phyloP scores from a whole-genome alignment of 768 basidiomycete species.

The Phanerochaete sordida region DNA sequence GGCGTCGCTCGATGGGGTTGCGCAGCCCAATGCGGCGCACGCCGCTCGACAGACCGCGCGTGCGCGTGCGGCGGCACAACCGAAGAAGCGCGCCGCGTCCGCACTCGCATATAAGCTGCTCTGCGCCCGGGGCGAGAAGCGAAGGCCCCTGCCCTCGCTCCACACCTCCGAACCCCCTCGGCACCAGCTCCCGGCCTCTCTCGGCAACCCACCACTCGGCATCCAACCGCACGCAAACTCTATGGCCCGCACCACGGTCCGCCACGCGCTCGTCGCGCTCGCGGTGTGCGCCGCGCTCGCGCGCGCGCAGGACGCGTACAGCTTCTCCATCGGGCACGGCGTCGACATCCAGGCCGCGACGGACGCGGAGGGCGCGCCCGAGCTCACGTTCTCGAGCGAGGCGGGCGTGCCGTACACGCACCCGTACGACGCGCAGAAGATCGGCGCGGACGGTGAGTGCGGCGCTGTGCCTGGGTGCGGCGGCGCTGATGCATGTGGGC shows the following conservation, averaged over 20 bases:
- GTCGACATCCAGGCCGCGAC: conserved; percentile 16
- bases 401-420: conserved; percentile 21
- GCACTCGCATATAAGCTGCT: neutral
- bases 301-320: neutral
- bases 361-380: conserved; percentile 15
- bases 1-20: too few species aligned
- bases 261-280: neutral
- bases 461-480: too few species aligned
- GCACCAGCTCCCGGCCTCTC: too few species aligned
- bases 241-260: neutral
- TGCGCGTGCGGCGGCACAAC: neutral
- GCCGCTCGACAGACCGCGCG: neutral
- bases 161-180: too few species aligned
- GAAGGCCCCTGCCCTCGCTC: neutral
- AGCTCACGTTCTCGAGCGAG: conserved; percentile 19
- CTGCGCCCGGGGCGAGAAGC: neutral
- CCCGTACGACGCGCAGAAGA: conserved; percentile 21
- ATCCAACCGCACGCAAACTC: too few species aligned
- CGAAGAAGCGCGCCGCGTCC: neutral
- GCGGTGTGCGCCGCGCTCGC: neutral
- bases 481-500: too few species aligned
- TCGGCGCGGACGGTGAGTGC: conserved; percentile 19
- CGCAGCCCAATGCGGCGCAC: too few species aligned
- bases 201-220: too few species aligned
- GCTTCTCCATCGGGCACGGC: conserved; percentile 17